Percentiles rank a stretch among this genome's conserved stretches.
phyloP scores from a whole-genome alignment of 306 rosid genomes.

The Glycyrrhiza uralensis region DNA sequence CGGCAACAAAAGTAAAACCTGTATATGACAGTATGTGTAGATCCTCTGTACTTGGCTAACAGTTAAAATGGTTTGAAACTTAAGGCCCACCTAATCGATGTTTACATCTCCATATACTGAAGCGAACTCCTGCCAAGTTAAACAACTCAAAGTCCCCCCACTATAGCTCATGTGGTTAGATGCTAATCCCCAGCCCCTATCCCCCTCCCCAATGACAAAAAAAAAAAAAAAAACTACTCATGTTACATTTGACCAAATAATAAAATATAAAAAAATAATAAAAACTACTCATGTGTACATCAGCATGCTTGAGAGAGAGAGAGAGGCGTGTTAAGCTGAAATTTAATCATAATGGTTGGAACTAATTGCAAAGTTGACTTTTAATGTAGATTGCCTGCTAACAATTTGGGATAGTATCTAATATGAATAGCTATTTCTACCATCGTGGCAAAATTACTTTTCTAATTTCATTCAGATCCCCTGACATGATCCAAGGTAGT shows the following conservation, averaged over 20 bases:
- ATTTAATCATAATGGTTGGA: slow-evolving; percentile 4
- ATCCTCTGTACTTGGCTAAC: slow-evolving; percentile 27
- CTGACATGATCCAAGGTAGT: slow-evolving; percentile 17
- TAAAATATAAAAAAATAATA: background rate
- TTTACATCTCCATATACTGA: background rate
- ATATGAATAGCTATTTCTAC: background rate
- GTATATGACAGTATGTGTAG: slow-evolving; percentile 13
- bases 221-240: background rate
- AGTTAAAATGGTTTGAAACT: background rate
- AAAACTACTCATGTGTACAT: background rate
- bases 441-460: background rate
- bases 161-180: no score
- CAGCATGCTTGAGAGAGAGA: background rate
- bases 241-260: background rate
- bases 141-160: no score
- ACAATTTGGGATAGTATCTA: background rate
- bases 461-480: slow-evolving; percentile 21
- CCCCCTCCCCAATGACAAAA: no score
- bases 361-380: slow-evolving; percentile 28
- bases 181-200: no score
- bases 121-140: no score
- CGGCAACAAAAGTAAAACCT: slow-evolving; percentile 11
- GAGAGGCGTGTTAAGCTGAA: background rate
- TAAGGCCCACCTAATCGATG: slow-evolving; percentile 25
- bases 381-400: slow-evolving; percentile 11